Base-by-base conservation (phyloP, 225 moss, liverwort and hornwort species). In the Takakia lepidozioides region DNA sequence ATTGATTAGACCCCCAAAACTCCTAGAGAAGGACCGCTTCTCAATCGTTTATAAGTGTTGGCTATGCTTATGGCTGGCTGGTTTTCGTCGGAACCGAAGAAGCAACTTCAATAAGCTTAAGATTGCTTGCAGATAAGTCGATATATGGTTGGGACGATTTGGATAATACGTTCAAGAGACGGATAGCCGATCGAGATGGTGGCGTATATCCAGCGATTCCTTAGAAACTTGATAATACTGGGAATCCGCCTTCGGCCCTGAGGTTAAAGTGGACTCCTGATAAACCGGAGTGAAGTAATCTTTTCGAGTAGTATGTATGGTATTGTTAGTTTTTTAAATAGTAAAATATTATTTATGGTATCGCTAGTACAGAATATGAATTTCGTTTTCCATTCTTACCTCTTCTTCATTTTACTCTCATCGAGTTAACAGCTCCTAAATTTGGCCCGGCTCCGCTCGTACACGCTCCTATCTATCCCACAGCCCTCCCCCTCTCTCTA, bases 121-220 rank as follows among this genome's bases (percentile, higher is more conserved):
- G 45, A 45, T 45, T 2, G 2, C 3, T 45, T 45, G 3, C 1
- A 45, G 1, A 45, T 45, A 45, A 45, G 3, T 45, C 45, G 23
- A 45, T 45, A 45, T 32, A 32, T 32, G 1, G 40, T 45, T 45
- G 3, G 45, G 23, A 45, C 1, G 23, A 45, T 45, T 45, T 2
- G 20, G 45, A 45, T 2, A 45, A 45, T 45, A 19, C 6, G 19
- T 45, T 45, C 21, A 45, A 45, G 44, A 45, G 44, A 45, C 13
- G 44, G 21, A 45, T 45, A 45, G 19, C 21, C 13, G 23, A 21
- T 45, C 23, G 22, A 45, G 19, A 45, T 19, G 19, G 44, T 24
- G 25, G 25, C 46, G 11, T 47, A 47, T 23, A 47, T 47, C 5
- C 25, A 26, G 25, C 10, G 15, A 47, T 47, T 47, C 8, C 8